phyloP scores from a whole-genome alignment of 192 early-diverging fungal species.

The Funneliformis mosseae region DNA sequence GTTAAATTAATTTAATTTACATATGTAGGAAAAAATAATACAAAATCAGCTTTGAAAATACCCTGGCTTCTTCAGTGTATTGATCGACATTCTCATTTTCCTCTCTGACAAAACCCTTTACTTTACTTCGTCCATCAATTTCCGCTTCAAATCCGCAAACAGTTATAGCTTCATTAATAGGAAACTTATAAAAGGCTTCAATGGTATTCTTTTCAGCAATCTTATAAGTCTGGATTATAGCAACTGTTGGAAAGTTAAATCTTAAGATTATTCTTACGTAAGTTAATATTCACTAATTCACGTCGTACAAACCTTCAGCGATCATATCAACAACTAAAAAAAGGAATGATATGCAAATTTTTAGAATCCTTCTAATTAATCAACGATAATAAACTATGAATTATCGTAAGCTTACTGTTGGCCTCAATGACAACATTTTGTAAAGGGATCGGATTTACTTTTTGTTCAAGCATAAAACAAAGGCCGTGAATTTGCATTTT shows the following conservation, averaged over 20 bases:
- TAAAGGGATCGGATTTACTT: slow-evolving; percentile 10
- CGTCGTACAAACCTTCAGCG: slow-evolving; percentile 30
- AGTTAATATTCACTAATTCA: not conserved
- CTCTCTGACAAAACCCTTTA: slow-evolving; percentile 26
- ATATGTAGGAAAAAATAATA: not conserved
- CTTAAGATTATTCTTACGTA: not conserved
- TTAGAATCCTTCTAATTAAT: not conserved
- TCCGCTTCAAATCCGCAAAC: slow-evolving; percentile 29
- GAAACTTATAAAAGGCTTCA: slow-evolving; percentile 30
- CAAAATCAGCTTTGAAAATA: not conserved
- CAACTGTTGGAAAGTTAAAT: not conserved
- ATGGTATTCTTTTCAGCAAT: slow-evolving; percentile 24
- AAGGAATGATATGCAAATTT: not conserved
- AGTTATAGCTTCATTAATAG: slow-evolving; percentile 23
- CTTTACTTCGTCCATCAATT: slow-evolving; percentile 16
- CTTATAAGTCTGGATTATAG: slow-evolving; percentile 22
- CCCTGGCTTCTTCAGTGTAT: slow-evolving; percentile 8
- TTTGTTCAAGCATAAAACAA: not conserved
- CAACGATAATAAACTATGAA: not conserved
- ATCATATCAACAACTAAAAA: slow-evolving; percentile 33
- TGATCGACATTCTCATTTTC: slow-evolving; percentile 1
- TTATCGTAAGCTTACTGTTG: slow-evolving; percentile 3
- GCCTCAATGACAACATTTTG: slow-evolving; percentile 24
- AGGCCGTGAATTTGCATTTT: not conserved
- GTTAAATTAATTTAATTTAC: not conserved